These are phyloP conservation scores for Crotalaria pallida DNA, from an alignment of 306 rosid species.

Conservation along the genomic window DNA sequence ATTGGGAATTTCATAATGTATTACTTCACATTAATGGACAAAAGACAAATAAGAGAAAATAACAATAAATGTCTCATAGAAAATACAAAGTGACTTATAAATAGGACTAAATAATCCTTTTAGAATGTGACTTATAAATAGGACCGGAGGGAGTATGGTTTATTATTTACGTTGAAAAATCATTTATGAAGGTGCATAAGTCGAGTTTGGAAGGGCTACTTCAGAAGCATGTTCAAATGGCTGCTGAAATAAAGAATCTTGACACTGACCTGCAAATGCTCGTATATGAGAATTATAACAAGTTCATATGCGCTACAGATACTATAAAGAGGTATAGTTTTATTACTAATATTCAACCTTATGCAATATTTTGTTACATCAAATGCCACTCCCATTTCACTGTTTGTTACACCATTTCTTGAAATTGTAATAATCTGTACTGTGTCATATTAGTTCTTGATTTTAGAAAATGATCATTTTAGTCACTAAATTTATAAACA, in stretches of 20 bases:
- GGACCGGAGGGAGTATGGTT: too few relatives aligned
- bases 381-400: background rate
- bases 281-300: slow-evolving; percentile 85
- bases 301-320: slow-evolving; percentile 88
- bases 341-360: background rate
- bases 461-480: too few relatives aligned
- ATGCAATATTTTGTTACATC: background rate
- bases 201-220: slow-evolving; percentile 79
- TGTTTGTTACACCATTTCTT: background rate
- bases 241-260: slow-evolving; percentile 90
- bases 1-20: too few relatives aligned
- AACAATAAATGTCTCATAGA: too few relatives aligned
- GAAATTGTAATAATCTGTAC: too few relatives aligned
- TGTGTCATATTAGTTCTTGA: too few relatives aligned
- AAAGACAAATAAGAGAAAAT: too few relatives aligned
- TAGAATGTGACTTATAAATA: too few relatives aligned
- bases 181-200: slow-evolving; percentile 43
- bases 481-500: too few relatives aligned
- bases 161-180: background rate
- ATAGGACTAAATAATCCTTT: too few relatives aligned
- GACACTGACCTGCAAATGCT: slow-evolving; percentile 94
- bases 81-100: too few relatives aligned
- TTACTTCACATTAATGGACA: too few relatives aligned
- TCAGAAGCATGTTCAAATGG: slow-evolving; percentile 78
- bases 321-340: slow-evolving; percentile 60